Percentiles rank a stretch among this genome's conserved stretches.
These are phyloP conservation scores for Chaetomium fimeti DNA, from an alignment of 495 filamentous ascomycete genomes.

Conservation along the genomic window DNA sequence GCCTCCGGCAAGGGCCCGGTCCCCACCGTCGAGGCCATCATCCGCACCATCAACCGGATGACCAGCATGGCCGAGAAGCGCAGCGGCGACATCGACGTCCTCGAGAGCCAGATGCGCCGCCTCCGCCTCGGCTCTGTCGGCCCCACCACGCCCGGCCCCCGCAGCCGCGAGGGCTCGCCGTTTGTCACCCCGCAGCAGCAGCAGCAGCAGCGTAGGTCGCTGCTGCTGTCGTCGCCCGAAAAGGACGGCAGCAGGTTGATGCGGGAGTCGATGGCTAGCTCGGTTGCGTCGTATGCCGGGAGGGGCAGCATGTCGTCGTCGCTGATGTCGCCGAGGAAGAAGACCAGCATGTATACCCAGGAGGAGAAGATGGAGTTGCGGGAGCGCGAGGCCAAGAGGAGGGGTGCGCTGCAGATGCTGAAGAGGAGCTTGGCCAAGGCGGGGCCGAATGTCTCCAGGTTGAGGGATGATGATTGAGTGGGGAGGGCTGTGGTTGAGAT, in stretches of 20 bases:
- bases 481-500: neutral
- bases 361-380: conserved; percentile 52
- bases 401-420: conserved; percentile 33
- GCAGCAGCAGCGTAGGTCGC: conserved; percentile 39
- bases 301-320: conserved; percentile 31
- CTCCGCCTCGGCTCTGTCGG: conserved; percentile 56
- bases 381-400: conserved; percentile 29
- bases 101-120: conserved; percentile 79
- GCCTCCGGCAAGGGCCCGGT: conserved; percentile 45
- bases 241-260: conserved; percentile 29
- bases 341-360: conserved; percentile 51
- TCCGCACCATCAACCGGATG: conserved; percentile 87
- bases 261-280: conserved; percentile 45
- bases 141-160: conserved; percentile 27
- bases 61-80: conserved; percentile 84
- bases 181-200: conserved; percentile 56
- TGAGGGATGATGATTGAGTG: conserved; percentile 33
- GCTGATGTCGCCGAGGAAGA: conserved; percentile 49
- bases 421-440: conserved; percentile 39
- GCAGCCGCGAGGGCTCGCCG: conserved; percentile 60
- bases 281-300: conserved; percentile 45
- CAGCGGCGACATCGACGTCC: conserved; percentile 81
- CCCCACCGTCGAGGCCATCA: conserved; percentile 88
- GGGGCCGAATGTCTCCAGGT: conserved; percentile 39
- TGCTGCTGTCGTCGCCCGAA: conserved; percentile 58